Evolutionary conservation across 352 stramenopile genomes (phyloP), one percentile per base, ranked within the genome.

Genomic region (Pythium oligandrum): DNA sequence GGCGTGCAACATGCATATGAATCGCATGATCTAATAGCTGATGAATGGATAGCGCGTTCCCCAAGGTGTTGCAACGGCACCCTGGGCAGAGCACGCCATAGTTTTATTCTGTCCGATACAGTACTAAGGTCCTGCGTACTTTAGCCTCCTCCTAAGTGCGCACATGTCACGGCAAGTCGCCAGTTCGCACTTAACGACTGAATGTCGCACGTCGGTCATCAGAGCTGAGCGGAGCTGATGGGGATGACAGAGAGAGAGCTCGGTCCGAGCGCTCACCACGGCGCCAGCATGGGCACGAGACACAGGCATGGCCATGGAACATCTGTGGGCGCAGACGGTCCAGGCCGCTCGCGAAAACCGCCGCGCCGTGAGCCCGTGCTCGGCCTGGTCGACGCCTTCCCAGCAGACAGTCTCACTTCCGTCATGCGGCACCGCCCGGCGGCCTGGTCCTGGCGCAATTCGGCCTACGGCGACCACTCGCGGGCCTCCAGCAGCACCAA

Each of bases 161-260:
- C 44, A 43, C 0, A 30, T 0, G 37, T 11, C 17, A 34, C 32
- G 31, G 40, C 30, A 7, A 33, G 44, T 38, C 32, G 54, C 47
- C 45, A 55, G 54, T 64, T 51, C 57, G 57, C 39, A 64, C 57
- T 64, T 64, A 59, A 17, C 12, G n/a, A 55, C 26, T 1, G 38
- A 8, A 2, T 51, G 4, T 26, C 17, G 17, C 17, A 26, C 17
- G 0, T 26, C 17, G 17, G 17, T 26, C 17, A 26, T 26, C 17
- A 26, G 17, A 26, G 17, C 17, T 26, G 17, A 26, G 17, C 17
- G 17, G 17, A 26, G 17, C 17, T 26, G 17, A 26, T 26, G 17
- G 17, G 17, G 17, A 26, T 26, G 17, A 26, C 17, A 26, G 17
- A 26, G 17, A 26, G 17, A 26, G 17, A 26, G 17, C 17, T 26